A percentile compares a stretch with the other conserved stretches of the same genome.
Evolutionary conservation across 805 yeast species (phyloP).

Genomic region (Yarrowia sp.): DNA sequence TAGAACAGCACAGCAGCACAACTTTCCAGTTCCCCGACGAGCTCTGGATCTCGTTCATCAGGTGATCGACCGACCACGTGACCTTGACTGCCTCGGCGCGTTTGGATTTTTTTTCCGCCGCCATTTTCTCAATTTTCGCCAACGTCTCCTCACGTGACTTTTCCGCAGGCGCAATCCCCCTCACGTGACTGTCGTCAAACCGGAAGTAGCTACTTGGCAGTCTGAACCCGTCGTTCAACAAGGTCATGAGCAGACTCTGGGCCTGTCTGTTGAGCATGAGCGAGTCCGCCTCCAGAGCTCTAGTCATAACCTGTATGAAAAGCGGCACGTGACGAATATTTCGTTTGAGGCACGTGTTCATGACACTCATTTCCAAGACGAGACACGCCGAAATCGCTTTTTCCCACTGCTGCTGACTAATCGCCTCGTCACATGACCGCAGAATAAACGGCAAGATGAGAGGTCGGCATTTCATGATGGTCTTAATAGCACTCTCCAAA

Average conservation of each 20-base stretch:
- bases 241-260: slow-evolving; percentile 14
- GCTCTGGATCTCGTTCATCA: neutral
- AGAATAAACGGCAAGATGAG: slow-evolving; percentile 61
- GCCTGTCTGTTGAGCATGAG: slow-evolving; percentile 59
- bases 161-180: slow-evolving; percentile 41
- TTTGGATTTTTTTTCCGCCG: slow-evolving; percentile 41
- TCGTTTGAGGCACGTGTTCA: slow-evolving; percentile 63
- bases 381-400: slow-evolving; percentile 69
- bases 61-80: slow-evolving; percentile 5
- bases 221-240: slow-evolving; percentile 53
- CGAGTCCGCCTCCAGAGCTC: slow-evolving; percentile 64
- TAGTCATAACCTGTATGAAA: slow-evolving; percentile 58
- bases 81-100: slow-evolving; percentile 40
- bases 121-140: slow-evolving; percentile 40
- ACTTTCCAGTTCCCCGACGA: slow-evolving; percentile 27
- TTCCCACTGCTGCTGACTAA: slow-evolving; percentile 59
- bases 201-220: slow-evolving; percentile 54
- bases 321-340: slow-evolving; percentile 62
- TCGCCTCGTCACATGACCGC: slow-evolving; percentile 57
- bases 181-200: slow-evolving; percentile 40
- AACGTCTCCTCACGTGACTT: slow-evolving; percentile 10
- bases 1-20: slow-evolving; percentile 9
- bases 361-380: slow-evolving; percentile 62
- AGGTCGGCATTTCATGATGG: slow-evolving; percentile 70
- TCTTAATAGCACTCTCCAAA: slow-evolving; percentile 70